Evolutionary conservation across 225 moss, liverwort and hornwort genomes (phyloP).

Genomic region (Ulota crispa): DNA sequence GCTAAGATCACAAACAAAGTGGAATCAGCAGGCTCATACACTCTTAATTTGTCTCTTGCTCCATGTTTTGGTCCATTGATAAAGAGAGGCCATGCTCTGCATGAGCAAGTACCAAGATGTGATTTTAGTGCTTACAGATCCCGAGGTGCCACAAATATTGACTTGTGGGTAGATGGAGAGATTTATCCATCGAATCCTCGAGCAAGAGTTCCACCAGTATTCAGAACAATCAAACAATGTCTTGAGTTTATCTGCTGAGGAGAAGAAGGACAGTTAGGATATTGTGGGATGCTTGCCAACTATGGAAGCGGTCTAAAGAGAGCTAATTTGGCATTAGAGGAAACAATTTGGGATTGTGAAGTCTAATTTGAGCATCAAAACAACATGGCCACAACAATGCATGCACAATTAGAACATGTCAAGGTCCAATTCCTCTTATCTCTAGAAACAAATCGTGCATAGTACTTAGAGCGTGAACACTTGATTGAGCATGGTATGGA

Average conservation of each 20-base stretch:
- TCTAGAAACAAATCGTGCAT: not conserved
- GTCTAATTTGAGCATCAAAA: too few species aligned
- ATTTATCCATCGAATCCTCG: fast-evolving
- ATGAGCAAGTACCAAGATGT: not conserved
- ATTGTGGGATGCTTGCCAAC: not conserved
- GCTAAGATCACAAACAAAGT: too few species aligned
- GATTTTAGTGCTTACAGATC: not conserved
- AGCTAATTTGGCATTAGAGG: not conserved
- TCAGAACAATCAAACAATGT: not conserved
- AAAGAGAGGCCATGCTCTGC: not conserved
- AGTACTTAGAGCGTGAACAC: too few species aligned
- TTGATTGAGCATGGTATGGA: too few species aligned
- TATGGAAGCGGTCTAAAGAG: not conserved
- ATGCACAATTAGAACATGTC: not conserved
- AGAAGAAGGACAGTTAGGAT: not conserved
- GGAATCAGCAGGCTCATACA: not conserved
- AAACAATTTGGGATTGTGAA: not conserved
- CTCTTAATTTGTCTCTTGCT: not conserved
- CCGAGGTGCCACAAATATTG: not conserved
- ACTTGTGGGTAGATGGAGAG: not conserved
- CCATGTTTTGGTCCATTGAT: not conserved
- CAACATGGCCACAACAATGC: too few species aligned
- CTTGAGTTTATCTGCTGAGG: not conserved
- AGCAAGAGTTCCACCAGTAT: fast-evolving
- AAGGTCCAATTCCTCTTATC: not conserved